Conservation (phyloP, 1,139 yeast species). For the Sugiyamaella neomexicana region DNA sequence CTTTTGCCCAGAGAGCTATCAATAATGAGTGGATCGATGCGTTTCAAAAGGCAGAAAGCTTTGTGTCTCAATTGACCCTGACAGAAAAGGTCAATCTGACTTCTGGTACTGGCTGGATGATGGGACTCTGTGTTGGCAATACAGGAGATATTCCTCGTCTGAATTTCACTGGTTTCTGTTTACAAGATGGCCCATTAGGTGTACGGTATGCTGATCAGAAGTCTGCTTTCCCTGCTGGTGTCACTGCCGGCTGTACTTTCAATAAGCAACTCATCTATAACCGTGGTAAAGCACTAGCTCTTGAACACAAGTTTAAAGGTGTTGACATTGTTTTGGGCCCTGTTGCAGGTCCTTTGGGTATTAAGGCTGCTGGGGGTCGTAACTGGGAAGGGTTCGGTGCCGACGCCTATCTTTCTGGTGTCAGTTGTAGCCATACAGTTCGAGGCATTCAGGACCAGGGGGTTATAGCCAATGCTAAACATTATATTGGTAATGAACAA, state of each 20-base stretch:
- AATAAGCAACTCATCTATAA: slow-evolving; percentile 53
- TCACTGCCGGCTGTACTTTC: slow-evolving; percentile 60
- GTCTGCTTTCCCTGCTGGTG: slow-evolving; percentile 59
- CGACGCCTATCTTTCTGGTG: slow-evolving; percentile 63
- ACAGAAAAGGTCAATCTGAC: slow-evolving; percentile 63
- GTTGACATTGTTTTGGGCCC: slow-evolving; percentile 64
- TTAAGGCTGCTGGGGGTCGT: slow-evolving; percentile 62
- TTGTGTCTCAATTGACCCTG: slow-evolving; percentile 55
- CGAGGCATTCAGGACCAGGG: slow-evolving; percentile 61
- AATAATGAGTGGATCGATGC: slow-evolving; percentile 56
- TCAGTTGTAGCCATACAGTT: slow-evolving; percentile 54
- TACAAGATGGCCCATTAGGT: slow-evolving; percentile 68
- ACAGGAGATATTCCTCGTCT: slow-evolving; percentile 62
- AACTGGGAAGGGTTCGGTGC: slow-evolving; percentile 68
- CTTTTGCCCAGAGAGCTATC: slow-evolving; percentile 29
- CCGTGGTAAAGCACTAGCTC: slow-evolving; percentile 59
- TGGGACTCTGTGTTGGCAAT: slow-evolving; percentile 64
- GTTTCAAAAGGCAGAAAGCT: slow-evolving; percentile 53
- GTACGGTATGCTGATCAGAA: slow-evolving; percentile 58
- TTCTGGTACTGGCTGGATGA: slow-evolving; percentile 66
- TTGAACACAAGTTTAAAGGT: slow-evolving; percentile 56
- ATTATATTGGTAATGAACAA: slow-evolving; percentile 62
- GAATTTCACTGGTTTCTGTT: slow-evolving; percentile 57
- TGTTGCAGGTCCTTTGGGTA: slow-evolving; percentile 60
- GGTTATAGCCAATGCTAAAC: slow-evolving; percentile 55